Percentiles rank a stretch among this genome's conserved stretches.
phyloP scores from a whole-genome alignment of 2,329 filamentous ascomycete species.

The Aspergillus felis region DNA sequence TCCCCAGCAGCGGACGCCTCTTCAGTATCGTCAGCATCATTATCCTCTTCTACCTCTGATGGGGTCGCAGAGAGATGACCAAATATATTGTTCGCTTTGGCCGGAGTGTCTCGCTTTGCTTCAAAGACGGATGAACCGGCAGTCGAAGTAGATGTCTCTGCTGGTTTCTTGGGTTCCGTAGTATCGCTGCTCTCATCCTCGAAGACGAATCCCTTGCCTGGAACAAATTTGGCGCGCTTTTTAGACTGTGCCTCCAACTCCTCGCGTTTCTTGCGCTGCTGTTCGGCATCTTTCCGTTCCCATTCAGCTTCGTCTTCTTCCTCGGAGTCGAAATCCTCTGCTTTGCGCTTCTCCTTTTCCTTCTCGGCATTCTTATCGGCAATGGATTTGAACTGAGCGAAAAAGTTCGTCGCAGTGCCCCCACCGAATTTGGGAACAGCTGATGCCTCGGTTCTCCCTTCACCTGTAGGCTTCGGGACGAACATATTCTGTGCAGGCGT shows the following conservation, averaged over 20 bases:
- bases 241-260: conserved; percentile 38
- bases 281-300: conserved; percentile 44
- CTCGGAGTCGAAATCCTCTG: conserved; percentile 50
- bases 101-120: conserved; percentile 22
- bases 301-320: conserved; percentile 50
- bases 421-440: conserved; percentile 32
- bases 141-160: conserved; percentile 10
- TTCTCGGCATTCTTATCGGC: conserved; percentile 40
- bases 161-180: conserved; percentile 16
- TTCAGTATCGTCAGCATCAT: conserved; percentile 26
- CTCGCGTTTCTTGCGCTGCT: conserved; percentile 44
- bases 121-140: conserved; percentile 27
- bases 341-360: conserved; percentile 47
- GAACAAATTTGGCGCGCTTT: conserved; percentile 28
- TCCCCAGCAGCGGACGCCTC: conserved; percentile 21
- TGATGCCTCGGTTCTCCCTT: conserved; percentile 5
- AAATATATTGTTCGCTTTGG: conserved; percentile 34
- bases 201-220: conserved; percentile 32
- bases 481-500: conserved; percentile 17
- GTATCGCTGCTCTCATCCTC: conserved; percentile 21
- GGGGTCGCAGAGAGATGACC: conserved; percentile 32
- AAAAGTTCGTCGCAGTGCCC: conserved; percentile 33
- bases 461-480: conserved; percentile 16
- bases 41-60: conserved; percentile 22
- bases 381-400: conserved; percentile 39